Conservation (phyloP, 257 asterid genomes). For the Craterostigma plantagineum region DNA sequence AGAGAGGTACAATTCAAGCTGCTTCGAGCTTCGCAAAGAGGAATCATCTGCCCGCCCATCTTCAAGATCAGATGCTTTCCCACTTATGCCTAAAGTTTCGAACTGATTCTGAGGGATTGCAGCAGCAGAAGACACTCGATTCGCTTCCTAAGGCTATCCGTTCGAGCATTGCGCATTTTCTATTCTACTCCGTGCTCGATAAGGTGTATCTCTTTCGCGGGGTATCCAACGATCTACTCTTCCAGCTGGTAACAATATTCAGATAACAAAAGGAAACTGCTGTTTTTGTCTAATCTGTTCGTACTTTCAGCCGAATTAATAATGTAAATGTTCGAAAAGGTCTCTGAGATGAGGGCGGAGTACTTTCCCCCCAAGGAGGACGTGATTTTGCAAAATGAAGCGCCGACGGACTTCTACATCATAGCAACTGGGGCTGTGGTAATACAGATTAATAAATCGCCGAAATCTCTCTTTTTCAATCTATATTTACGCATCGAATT, state of each 20-base stretch:
- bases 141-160: constrained; percentile 43
- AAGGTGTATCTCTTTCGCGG: constrained; percentile 42
- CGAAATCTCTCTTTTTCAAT: neutral
- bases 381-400: constrained; percentile 47
- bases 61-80: constrained; percentile 46
- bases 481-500: too few relatives aligned
- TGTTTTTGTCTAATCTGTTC: too few relatives aligned
- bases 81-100: constrained; percentile 36
- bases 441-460: constrained; percentile 2
- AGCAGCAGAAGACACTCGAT: constrained; percentile 38
- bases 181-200: constrained; percentile 34
- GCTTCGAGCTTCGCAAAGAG: constrained; percentile 38
- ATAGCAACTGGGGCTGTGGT: constrained; percentile 45
- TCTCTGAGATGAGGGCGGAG: constrained; percentile 47
- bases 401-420: constrained; percentile 43
- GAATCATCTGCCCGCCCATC: constrained; percentile 29
- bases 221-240: constrained; percentile 34
- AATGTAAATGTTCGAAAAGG: constrained; percentile 10
- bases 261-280: too few relatives aligned
- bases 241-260: constrained; percentile 26
- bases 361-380: constrained; percentile 48
- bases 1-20: constrained; percentile 46
- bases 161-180: constrained; percentile 28
- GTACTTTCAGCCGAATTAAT: too few relatives aligned
- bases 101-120: constrained; percentile 43